Conservation (phyloP, 192 early-diverging fungal genomes). For the Backusella sp. region DNA sequence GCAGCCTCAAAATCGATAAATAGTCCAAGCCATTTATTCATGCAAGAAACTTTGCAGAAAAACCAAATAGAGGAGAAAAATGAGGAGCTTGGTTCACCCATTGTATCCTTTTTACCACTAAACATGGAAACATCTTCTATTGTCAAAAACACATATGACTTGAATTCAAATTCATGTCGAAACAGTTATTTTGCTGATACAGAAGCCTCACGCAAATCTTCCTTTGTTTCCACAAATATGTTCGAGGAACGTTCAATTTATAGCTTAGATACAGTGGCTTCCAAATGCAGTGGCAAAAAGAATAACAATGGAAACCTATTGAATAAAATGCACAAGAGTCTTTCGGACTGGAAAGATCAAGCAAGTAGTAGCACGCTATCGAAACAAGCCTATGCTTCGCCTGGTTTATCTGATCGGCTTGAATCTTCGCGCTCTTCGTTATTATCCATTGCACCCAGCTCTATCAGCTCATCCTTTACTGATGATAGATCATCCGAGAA, state of each 20-base stretch:
- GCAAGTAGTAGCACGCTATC: background rate
- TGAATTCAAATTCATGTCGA: background rate
- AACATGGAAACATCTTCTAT: constrained; percentile 5
- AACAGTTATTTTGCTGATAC: background rate
- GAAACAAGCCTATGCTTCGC: background rate
- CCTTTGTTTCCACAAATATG: background rate
- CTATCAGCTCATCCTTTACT: background rate
- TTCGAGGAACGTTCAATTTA: background rate
- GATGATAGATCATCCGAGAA: background rate
- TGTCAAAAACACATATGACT: background rate
- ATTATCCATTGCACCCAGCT: background rate
- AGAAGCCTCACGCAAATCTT: background rate
- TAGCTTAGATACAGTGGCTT: background rate
- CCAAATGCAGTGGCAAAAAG: background rate
- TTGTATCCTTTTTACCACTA: background rate
- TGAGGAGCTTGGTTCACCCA: background rate
- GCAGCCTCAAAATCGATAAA: background rate
- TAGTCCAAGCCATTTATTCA: background rate
- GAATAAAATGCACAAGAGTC: background rate
- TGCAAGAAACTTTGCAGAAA: background rate
- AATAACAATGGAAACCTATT: background rate
- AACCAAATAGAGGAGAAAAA: background rate
- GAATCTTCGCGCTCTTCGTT: background rate
- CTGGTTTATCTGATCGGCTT: background rate
- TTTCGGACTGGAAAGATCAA: background rate